Evolutionary conservation across 495 filamentous ascomycete species (phyloP), one percentile per base, ranked within the genome.

Genomic region (Xylaria nigripes): DNA sequence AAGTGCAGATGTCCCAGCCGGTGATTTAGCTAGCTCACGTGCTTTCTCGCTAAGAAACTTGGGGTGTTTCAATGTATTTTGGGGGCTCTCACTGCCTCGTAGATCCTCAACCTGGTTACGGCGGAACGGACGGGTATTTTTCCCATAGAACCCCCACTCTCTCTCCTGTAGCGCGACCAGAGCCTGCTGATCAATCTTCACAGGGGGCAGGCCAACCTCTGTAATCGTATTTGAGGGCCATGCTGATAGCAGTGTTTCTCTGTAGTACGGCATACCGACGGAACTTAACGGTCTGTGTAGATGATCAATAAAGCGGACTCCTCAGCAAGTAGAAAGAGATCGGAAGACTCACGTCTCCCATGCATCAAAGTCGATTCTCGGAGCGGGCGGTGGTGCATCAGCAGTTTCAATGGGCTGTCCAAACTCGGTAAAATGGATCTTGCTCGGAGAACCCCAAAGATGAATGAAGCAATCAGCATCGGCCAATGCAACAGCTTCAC

Each of bases 41-140:
- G 86, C 86, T 70, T 92, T 95, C 61, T 98, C 90, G 63, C 94
- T 97, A 45, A 97, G 65, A 64, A 97, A 96, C 61, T 90, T 95
- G 3, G 90, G 91, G 0, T 87, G 82, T 42, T 76, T 72, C 21
- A 77, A 53, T 13, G 77, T 68, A 8, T 68, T 74, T n/a, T 73
- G 70, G 0, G 76, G 67, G n/a, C 78, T 80, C 51, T 83, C 80
- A 2, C 72, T 62, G 2, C 63, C 59, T n/a, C 88, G 81, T 5
- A 84, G 87, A 58, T 87, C 81, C 57, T 95, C 86, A n/a, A 86
- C 76, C 61, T 96, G 90, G 63, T 97, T 89, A 43, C 93, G 78
- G 16, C 79, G 79, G 2, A 74, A 68, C 49, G 81, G 87, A 41
- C 80, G 81, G n/a, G 86, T 82, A 64, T 95, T 93, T 18, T 83